Base-by-base conservation (phyloP, 441 rosid genomes). In the Populus hybrid region DNA sequence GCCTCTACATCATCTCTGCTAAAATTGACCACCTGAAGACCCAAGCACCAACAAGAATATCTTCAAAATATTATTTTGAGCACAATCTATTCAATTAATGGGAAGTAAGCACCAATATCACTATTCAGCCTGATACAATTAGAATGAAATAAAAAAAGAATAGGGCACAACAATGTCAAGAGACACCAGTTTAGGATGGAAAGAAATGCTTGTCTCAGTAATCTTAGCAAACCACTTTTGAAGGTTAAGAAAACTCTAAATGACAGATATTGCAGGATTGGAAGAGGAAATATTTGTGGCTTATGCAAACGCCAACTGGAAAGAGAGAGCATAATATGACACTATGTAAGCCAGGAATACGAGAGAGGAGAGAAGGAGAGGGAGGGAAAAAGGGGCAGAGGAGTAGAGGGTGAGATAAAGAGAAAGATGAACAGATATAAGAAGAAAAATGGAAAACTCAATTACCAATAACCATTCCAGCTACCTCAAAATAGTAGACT, bases 1-100 rank as follows among this genome's bases (percentile, higher is more conserved):
- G 87, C 87, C 82, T 91, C 93, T 77, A 83, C 65, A 65, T 81
- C 84, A 73, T 87, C 91, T 80, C 42, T 81, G 78, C 82, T 83
- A 68, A 91, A 82, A 83, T 82, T 82, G 74, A 86, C 93, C 63
- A 84, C 94, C 97, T 94, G 85, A 68, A 71, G 86, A 78, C 76
- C 75, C 76, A 74, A 75, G 53, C 79, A 77, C 72, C 68, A 79
- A 20, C 33, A 38, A 73, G 74, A 67, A 61, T 21, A 36, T 78
- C 73, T 18, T 65, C 16, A 65, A 66, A 8, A 40, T 18, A 42
- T 31, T 33, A 16, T 24, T 10, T 8, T 8, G 38, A 64, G 42
- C 16, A 45, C 10, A 71, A 73, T 42, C 45, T 24, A 74, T n/a
- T 67, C 63, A 68, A 67, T 61, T n/a, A 26, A 21, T 9, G 26